Evolutionary conservation across 768 basidiomycete genomes (phyloP).

Genomic region (Lanmaoa rubissima): DNA sequence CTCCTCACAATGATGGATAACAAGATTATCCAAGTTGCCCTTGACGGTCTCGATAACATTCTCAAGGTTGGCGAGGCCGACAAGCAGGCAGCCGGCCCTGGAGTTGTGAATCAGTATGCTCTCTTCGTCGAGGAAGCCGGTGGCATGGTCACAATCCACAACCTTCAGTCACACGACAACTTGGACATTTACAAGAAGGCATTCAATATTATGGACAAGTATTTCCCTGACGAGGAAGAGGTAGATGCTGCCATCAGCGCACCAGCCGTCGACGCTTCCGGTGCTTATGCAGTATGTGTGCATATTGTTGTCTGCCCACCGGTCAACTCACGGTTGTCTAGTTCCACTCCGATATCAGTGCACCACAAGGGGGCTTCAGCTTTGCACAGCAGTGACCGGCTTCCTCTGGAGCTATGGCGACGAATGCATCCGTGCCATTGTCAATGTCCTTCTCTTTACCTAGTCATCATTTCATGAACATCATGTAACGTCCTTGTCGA

Average conservation of each 20-base stretch:
- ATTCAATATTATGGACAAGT: slow-evolving; percentile 97
- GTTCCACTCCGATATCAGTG: slow-evolving; percentile 84
- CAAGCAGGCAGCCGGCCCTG: slow-evolving; percentile 77
- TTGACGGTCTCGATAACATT: slow-evolving; percentile 98
- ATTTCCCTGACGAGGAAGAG: slow-evolving; percentile 98
- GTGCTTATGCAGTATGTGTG: slow-evolving; percentile 67
- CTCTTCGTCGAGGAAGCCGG: slow-evolving; percentile 96
- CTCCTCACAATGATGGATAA: slow-evolving; percentile 98
- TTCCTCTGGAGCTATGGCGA: slow-evolving; percentile 3
- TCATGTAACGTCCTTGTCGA: slow-evolving; percentile 16
- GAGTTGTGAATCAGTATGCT: slow-evolving; percentile 90
- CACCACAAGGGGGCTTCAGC: slow-evolving; percentile 94
- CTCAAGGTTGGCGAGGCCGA: slow-evolving; percentile 97
- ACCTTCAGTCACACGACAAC: slow-evolving; percentile 99
- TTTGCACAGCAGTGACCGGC: slow-evolving; percentile 65
- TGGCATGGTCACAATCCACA: slow-evolving; percentile 98
- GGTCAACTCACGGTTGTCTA: slow-evolving; percentile 28
- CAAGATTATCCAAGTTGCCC: slow-evolving; percentile 98
- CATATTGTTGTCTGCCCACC: not conserved
- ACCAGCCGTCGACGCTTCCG: slow-evolving; percentile 71
- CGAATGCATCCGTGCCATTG: not conserved
- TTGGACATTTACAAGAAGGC: slow-evolving; percentile 99
- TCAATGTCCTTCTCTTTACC: slow-evolving; percentile 8
- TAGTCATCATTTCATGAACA: slow-evolving; percentile 21
- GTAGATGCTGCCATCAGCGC: slow-evolving; percentile 78